Evolutionary conservation across 2,329 filamentous ascomycete genomes (phyloP), one percentile per base, ranked within the genome.

Genomic region (Cordyceps tenuipes): DNA sequence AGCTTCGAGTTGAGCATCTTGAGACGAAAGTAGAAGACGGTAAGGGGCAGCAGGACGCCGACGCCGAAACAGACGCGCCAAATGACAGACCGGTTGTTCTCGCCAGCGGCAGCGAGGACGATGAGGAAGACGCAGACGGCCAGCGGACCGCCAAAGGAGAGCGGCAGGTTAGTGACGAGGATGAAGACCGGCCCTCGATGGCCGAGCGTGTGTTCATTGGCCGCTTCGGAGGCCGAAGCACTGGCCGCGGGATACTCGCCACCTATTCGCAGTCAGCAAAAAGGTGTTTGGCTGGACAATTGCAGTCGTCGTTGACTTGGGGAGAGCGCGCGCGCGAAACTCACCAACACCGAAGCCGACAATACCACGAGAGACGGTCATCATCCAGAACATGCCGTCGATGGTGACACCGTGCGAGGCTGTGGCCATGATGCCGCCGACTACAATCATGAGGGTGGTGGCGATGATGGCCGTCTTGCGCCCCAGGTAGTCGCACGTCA

Each of bases 21-120:
- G 46, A 83, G 68, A 15, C 82, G 79, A 62, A 84, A 81, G 67
- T 82, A 82, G 61, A 83, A 81, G 47, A 84, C 74, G 2, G 77
- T 76, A 9, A 84, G 68, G 0, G 82, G 82, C 17, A 81, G 71
- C 47, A 79, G 64, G 43, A 76, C 75, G 23, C 77, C 77, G 48
- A 80, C 76, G 6, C 74, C 77, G 59, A 79, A 78, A 64, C 77
- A 79, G 2, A 79, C 75, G 4, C 77, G 72, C 77, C 77, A 79
- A 8, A 79, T 72, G 1, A 74, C 77, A 50, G 67, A 71, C 66
- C 72, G 71, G 61, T 68, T 72, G 47, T 65, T 66, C 57, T 60
- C 67, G 15, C 68, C 72, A 57, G 68, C 71, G 4, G 72, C 72
- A 5, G 69, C 72, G 36, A 79, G 68, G 3, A 79, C 73, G 50